Base-by-base conservation (phyloP, 768 basidiomycete genomes). In the Macrocybe gigantea region DNA sequence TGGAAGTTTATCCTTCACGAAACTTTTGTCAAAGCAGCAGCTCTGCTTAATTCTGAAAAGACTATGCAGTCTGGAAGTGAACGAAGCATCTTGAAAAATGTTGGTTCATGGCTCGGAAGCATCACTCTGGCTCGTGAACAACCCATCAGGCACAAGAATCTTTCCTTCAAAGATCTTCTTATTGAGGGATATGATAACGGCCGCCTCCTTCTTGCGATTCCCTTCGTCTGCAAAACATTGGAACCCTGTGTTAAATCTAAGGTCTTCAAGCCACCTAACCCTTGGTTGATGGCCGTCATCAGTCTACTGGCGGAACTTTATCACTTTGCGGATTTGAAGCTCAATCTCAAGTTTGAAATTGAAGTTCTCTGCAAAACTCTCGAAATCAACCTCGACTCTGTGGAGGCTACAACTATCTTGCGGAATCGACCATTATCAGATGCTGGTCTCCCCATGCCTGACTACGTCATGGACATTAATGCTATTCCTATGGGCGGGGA, bases 301-400 rank as follows among this genome's bases (percentile, higher is more conserved):
- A 82, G 87, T 54, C 74, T 98, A 38, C 79, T 98, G 39, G 89
- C 83, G 38, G 96, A 99, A 63, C 78, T 99, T n/a, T 98, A 99
- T 65, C 90, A 94, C 62, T 94, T 86, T 58, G 95, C 93, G 5
- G 94, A 98, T 56, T 76, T 98, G 52, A 95, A 95, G 68, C 73
- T 98, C 47, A 96, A 97, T 62, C 78, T 93, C 62, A 98, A 97
- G 67, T 99, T 99, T 60, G 96, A 98, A 68, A 98, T 99, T 47
- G 96, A 99, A 66, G 85, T 97, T 35, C 71, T 98, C 13, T 98
- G 95, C 77, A 94, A 93, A 64, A 80, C 81, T 32, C 80, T 99
- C 32, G 84, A 91, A 30, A 80, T 99, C 55, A 85, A 93, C 57
- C 77, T 97, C 30, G 89, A 88, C 60, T 64, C 82, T 6, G 74